Conservation (phyloP, 305 asterid genomes). For the Salvia sclarea region DNA sequence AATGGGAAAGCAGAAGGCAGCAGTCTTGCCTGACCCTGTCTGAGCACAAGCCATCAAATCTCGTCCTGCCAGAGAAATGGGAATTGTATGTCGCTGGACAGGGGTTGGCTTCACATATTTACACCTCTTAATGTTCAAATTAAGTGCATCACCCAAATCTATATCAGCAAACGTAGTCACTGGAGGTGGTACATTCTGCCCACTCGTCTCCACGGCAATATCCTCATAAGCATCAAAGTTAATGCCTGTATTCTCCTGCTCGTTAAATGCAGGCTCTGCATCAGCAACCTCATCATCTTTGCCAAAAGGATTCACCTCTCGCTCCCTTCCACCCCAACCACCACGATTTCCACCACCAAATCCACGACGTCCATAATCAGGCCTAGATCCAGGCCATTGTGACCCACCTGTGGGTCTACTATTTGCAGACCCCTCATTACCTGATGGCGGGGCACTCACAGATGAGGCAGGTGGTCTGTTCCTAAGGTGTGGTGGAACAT, state of each 20-base stretch:
- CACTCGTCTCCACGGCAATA: slow-evolving; percentile 76
- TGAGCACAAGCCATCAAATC: slow-evolving; percentile 87
- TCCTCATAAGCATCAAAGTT: slow-evolving; percentile 79
- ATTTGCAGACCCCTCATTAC: slow-evolving; percentile 50
- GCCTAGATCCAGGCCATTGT: slow-evolving; percentile 53
- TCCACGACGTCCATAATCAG: slow-evolving; percentile 55
- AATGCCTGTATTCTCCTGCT: slow-evolving; percentile 68
- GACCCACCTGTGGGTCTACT: slow-evolving; percentile 54
- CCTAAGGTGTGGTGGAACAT: slow-evolving; percentile 85
- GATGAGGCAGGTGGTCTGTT: slow-evolving; percentile 55
- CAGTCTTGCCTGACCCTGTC: slow-evolving; percentile 80
- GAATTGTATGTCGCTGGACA: slow-evolving; percentile 72
- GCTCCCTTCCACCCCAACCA: slow-evolving; percentile 55
- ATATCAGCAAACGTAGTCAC: slow-evolving; percentile 75
- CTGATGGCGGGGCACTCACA: slow-evolving; percentile 51
- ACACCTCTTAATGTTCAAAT: slow-evolving; percentile 69
- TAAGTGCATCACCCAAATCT: slow-evolving; percentile 75
- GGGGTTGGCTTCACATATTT: slow-evolving; percentile 80
- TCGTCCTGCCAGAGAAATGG: slow-evolving; percentile 72
- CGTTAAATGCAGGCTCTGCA: slow-evolving; percentile 40
- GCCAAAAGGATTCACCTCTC: slow-evolving; percentile 77
- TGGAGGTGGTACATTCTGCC: slow-evolving; percentile 66
- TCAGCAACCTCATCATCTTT: slow-evolving; percentile 50
- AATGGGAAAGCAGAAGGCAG: slow-evolving; percentile 80
- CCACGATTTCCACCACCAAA: slow-evolving; percentile 57